Evolutionary conservation across 1,139 yeast species (phyloP), one percentile per base, ranked within the genome.

Genomic region (Yamadazyma friedrichii): DNA sequence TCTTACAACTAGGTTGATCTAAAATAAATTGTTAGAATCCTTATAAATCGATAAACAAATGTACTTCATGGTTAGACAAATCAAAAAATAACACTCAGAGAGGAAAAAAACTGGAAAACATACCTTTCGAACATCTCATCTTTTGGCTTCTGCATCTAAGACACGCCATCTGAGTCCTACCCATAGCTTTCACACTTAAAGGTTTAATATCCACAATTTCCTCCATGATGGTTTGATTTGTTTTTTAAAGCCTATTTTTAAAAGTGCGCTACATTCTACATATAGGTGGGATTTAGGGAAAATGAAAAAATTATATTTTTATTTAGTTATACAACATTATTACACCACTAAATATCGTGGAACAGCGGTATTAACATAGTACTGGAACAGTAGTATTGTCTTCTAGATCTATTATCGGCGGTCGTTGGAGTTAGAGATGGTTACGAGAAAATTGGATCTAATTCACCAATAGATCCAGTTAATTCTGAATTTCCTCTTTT

Each of bases 401-500:
- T 8, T 5, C 8, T 20, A 20, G 8, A 6, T 5, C 24, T 20
- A 20, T 6, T 20, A 20, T 20, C 24, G 24, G 24, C 8, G 24
- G 8, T 6, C 8, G 24, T 20, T 28, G 13, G 32, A 16, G n/a
- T 30, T 15, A 6, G 11, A 11, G 5, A 26, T 24, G 8, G 28
- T 35, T 26, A 31, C 5, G 27, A 33, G 27, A 45, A 45, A 15
- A 45, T 45, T 5, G 45, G 45, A 29, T 45, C 39, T 12, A 45
- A 26, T 25, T 38, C 41, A 3, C 29, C 33, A 15, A 41, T 28
- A 4, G 48, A 56, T 2, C 59, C 58, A n/a, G 53, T 49, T 27
- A 57, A 41, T 3, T 44, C 24, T n/a, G 59, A 54, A 3, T 42
- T 35, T 1, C 52, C 56, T 48, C 67, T 57, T 41, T 52, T 57